Base-by-base conservation (phyloP, 2,329 filamentous ascomycete genomes). In the Xylariaceae sp. region DNA sequence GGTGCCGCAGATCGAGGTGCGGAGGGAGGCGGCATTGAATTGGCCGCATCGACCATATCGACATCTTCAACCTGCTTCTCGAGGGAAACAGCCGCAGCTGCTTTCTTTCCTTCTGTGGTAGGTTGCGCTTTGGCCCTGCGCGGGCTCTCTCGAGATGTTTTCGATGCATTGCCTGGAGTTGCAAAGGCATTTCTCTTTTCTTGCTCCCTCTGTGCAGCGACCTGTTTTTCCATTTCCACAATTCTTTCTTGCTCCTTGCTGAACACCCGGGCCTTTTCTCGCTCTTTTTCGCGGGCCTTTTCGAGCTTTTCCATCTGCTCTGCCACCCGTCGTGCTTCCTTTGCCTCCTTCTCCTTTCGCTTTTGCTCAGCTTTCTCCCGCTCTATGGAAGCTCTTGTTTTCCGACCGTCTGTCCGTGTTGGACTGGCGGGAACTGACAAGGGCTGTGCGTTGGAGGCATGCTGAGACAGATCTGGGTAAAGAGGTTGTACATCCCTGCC, bases 271-370 rank as follows among this genome's bases (percentile, higher is more conserved):
- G 84, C 89, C 69, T 89, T 90, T 63, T 88, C 84, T 5, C 87
- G 80, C 68, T 91, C 88, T 71, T 89, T 88, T 64, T 87, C 83
- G 7, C 88, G 83, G 43, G 82, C 84, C 66, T 87, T 89, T 61
- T 89, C 86, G 2, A 89, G 76, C 67, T 85, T 87, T 20, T 77
- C 77, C 68, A 83, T 79, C 64, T 86, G 83, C 48, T 87, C 85
- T 16, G 80, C 82, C 63, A 84, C 77, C 20, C 80, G 81, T 62
- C 83, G 82, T 44, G 84, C 80, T 61, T 89, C 86, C 67, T 85
- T 89, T 6, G 75, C 72, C 43, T 83, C 80, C 60, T 78, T 81
- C 53, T 89, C 84, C 40, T 81, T 83, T 37, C 85, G 83, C 67
- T 86, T 89, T 64, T 88, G 84, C 61, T 88, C 82, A 12, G 68